Evolutionary conservation across 495 filamentous ascomycete genomes (phyloP), one percentile per base, ranked within the genome.

Genomic region (Chaetomium cochliodes): DNA sequence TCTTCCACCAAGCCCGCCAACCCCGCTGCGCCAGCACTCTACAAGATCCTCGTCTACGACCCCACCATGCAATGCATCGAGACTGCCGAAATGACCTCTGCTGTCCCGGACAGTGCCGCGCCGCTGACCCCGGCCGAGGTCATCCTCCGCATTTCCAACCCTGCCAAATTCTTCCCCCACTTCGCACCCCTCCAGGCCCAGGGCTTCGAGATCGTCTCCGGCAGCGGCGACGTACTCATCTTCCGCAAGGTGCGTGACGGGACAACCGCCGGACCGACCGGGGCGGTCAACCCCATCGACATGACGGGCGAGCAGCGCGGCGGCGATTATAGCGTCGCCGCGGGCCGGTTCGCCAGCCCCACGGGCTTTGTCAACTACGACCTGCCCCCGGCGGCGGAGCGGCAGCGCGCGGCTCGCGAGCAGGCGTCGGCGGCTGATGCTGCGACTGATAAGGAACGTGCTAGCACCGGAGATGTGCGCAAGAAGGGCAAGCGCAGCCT

Each of bases 21-120:
- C 12, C 26, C 64, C 18, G 13, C 66, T n/a, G 64, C 77, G 25
- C 78, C 81, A 22, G 80, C 80, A 1, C 53, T 82, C 5, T 93
- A 91, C 77, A 90, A 87, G 62, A 82, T 94, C 42, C 79, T 94
- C 13, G 89, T 86, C 16, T 92, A 89, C 69, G 88, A 94, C 68
- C 78, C 86, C 16, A 80, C 79, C n/a, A 87, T 80, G 60, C 80
- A 87, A 28, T 74, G 79, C 54, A 75, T 93, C 33, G 82, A 80
- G 16, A 79, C 79, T 18, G 85, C 87, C 9, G 85, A 89, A 67
- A 88, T 87, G 8, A 85, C 83, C 9, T 87, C 87, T 0, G 79
- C 82, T 58, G 80, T 85, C 18, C 69, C 76, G 8, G 82, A 82
- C 63, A 74, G 67, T 20, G 65, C 80, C 5, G 49, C 76, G 0